Base-by-base conservation (phyloP, 331 rosid genomes). In the Acacia concinna region DNA sequence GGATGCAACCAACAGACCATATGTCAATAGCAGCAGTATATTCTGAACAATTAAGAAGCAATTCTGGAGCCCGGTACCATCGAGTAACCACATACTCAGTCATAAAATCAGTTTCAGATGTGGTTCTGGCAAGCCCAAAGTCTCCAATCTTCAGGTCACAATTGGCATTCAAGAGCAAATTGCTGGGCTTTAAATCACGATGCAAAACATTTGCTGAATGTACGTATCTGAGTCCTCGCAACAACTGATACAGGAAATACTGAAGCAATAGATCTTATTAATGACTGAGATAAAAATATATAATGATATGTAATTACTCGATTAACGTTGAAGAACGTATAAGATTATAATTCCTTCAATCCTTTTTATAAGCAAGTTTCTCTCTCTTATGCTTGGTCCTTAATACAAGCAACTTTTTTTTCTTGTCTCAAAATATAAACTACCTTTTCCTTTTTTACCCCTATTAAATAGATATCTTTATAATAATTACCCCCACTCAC, bases 1-100 rank as follows among this genome's bases (percentile, higher is more conserved):
- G 94, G 86, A 95, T 95, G 82, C 98, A 95, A 78, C 98, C 98
- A 54, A 95, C 97, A 21, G 98, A 95, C 98, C 98, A 95, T 77
- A 95, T 95, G 87, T 95, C 98, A 59, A 95, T 95, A 73, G 98
- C 98, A 27, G 96, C 98, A 27, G 97, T 92, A 82, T 92, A 95
- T 77, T 92, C 97, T 0, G 97, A 92, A 80, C 98, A 95, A 84
- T 95, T 95, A 76, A 95, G 98, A 49, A 95, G 97, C 85, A 95
- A 86, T 52, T 95, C 98, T 2, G 98, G 98, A 65, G 98, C 98
- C 17, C 97, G 93, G 77, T 94, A 94, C 98, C 98, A 94, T 23
- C 98, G 95, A 82, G 98, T 94, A 57, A 94, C 98, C 84, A 92
- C 97, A 77, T 95, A 95, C 84, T 92, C 97, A 0, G 98, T 95